phyloP scores from a whole-genome alignment of 306 rosid species.

The Quercus agrifolia region DNA sequence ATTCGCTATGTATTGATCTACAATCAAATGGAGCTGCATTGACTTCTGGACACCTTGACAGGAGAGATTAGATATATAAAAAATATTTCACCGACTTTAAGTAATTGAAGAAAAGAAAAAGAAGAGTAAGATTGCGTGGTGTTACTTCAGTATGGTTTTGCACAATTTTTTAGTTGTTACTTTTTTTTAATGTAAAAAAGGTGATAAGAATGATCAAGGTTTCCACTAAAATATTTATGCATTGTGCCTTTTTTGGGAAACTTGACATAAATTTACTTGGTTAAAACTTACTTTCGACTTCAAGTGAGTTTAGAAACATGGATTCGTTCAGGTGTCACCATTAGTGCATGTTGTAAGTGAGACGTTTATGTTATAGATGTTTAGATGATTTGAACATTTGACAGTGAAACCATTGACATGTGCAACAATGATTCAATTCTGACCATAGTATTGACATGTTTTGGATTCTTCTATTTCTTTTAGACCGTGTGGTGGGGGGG shows the following conservation, averaged over 20 bases:
- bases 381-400: background rate
- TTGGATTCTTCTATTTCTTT: background rate
- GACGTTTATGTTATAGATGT: background rate
- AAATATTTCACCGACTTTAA: no score
- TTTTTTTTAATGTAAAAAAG: background rate
- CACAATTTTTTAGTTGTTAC: background rate
- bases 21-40: no score
- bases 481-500: no score
- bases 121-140: background rate
- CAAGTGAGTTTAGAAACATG: background rate
- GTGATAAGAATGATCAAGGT: background rate
- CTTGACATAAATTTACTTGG: background rate
- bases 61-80: no score
- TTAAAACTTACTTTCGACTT: background rate
- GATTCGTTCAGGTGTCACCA: background rate
- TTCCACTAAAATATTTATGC: background rate
- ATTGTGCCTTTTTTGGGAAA: background rate
- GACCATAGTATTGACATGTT: background rate
- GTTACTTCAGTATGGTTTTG: background rate
- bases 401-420: background rate
- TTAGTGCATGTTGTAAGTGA: background rate
- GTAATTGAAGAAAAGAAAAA: background rate
- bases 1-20: no score
- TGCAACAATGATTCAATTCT: background rate
- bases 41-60: no score